Evolutionary conservation across 1,284 basidiomycete species (phyloP), one percentile per base, ranked within the genome.

Genomic region (Puccinia sorghi): DNA sequence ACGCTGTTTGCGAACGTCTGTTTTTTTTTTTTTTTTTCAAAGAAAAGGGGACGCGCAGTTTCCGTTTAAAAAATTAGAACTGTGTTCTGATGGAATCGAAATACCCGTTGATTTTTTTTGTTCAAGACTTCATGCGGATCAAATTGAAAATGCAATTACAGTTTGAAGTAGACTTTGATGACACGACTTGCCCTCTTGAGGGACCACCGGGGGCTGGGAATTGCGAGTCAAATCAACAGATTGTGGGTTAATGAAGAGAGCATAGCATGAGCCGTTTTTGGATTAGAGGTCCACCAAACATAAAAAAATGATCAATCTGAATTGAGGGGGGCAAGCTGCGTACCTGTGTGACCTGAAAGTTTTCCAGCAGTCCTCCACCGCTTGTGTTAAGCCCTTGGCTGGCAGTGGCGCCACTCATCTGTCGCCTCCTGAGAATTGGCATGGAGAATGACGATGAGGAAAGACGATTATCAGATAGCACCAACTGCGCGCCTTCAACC

Each of bases 1-100:
- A 64, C 61, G 27, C 52, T 72, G 50, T 72, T 72, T 54, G 17
- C 69, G 32, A 79, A 79, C 20, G 77, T 79, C 77, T 79, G 17
- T 4, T 7, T n/a, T n/a, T 57, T 13, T 52, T n/a, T n/a, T n/a
- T n/a, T n/a, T n/a, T n/a, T n/a, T n/a, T n/a, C n/a, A n/a, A n/a
- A 11, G 43, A 22, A 27, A 27, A 12, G n/a, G 22, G 27, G 9
- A 59, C 27, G 6, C 20, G 25, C 4, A 9, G n/a, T 37, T 27
- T 17, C 11, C n/a, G 3, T 50, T 27, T n/a, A 46, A 13, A 37
- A 52, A 52, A 9, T 1, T 50, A 69, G 8, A 27, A 17, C 2
- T 6, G 1, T 27, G 32, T 25, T 4, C 41, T 32, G n/a, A 48
- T 25, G 9, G 20, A 25, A 12, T 13, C 17, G 13, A 37, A 52